Evolutionary conservation across 345 rosid genomes (phyloP).

Genomic region (Sonneratia alba): DNA sequence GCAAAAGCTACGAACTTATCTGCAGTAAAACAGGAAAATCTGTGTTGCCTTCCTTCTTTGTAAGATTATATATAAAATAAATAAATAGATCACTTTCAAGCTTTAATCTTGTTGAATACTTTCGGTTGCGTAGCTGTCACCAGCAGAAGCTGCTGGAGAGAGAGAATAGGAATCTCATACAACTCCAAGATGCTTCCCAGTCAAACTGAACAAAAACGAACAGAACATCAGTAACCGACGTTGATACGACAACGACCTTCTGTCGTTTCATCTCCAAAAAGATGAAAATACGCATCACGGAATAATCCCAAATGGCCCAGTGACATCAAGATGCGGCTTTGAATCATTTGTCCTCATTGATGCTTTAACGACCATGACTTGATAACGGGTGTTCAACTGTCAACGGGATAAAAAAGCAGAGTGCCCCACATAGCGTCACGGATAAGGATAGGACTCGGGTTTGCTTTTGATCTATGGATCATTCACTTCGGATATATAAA

Average conservation of each 20-base stretch:
- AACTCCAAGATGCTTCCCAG: neutral
- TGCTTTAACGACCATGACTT: constrained; percentile 16
- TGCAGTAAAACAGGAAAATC: neutral
- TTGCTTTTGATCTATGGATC: constrained; percentile 14
- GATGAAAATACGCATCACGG: neutral
- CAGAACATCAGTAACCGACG: neutral
- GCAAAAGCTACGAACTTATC: neutral
- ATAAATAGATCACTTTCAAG: neutral
- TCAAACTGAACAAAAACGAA: neutral
- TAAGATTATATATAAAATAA: neutral
- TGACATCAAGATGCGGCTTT: constrained; percentile 12
- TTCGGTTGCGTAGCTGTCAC: neutral
- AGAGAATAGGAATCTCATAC: neutral
- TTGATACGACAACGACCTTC: neutral
- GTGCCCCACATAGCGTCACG: constrained; percentile 11
- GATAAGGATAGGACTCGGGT: constrained; percentile 11
- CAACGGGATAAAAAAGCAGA: constrained; percentile 7
- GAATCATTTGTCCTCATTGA: constrained; percentile 20
- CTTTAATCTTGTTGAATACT: neutral
- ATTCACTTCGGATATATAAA: constrained; percentile 2
- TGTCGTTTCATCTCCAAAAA: neutral
- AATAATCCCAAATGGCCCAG: constrained; percentile 7
- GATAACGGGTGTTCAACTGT: constrained; percentile 12
- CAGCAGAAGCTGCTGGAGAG: constrained; percentile 3
- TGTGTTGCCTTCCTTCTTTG: neutral